These are phyloP conservation scores for Perilla frutescens DNA, from an alignment of 257 asterid genomes.

Conservation along the genomic window DNA sequence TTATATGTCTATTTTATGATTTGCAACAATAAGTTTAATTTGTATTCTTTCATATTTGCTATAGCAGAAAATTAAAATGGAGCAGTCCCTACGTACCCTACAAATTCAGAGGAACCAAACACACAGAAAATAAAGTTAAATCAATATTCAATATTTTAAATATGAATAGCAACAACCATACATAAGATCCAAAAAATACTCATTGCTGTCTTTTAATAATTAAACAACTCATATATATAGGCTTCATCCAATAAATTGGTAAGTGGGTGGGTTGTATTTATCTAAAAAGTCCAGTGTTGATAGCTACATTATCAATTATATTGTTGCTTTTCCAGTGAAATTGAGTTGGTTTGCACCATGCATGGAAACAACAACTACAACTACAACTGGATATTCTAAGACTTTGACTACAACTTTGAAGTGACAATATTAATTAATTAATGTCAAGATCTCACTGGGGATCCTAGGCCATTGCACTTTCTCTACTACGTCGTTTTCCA, in stretches of 20 bases:
- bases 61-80: too few relatives aligned
- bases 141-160: neutral
- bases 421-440: neutral
- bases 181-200: neutral
- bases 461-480: constrained; percentile 12
- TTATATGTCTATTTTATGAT: too few relatives aligned
- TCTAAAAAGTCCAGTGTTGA: neutral
- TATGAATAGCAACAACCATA: too few relatives aligned
- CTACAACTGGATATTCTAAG: constrained; percentile 23
- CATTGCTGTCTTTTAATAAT: neutral
- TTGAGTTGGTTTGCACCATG: constrained; percentile 11
- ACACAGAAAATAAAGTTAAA: too few relatives aligned
- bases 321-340: constrained; percentile 10
- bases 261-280: neutral
- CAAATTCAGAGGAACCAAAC: too few relatives aligned
- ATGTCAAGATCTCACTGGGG: neutral
- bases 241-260: neutral
- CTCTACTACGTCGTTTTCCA: neutral
- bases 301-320: neutral
- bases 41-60: too few relatives aligned
- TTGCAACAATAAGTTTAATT: too few relatives aligned
- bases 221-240: neutral
- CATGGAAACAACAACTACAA: neutral
- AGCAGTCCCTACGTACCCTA: too few relatives aligned
- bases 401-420: constrained; percentile 13